Base-by-base conservation (phyloP, 768 basidiomycete species). In the Russula sp. region DNA sequence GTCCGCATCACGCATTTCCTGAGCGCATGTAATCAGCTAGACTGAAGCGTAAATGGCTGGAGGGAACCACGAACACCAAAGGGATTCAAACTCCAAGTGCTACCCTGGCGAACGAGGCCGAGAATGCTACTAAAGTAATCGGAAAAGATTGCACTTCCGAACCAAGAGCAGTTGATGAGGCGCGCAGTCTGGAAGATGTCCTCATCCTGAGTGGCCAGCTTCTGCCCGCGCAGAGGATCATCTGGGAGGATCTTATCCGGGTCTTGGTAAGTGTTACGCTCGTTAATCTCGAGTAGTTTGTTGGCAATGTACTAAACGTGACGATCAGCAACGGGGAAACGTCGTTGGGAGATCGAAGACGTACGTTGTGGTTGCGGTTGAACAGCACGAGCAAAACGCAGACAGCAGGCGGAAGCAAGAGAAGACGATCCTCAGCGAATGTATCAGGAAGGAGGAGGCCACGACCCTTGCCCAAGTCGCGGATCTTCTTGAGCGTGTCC, bases 181-280 rank as follows among this genome's bases (percentile, higher is more conserved):
- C 88, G 82, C 0, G 89, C 83, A 5, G 82, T 89, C 70, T 92
- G 86, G 82, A 93, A 93, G n/a, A 93, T 78, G 60, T 91, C 87
- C 68, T 75, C 69, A 14, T 72, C 70, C 48, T 73, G 71, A 20
- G 18, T 48, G 13, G 61, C 46, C 2, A 83, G 67, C 43, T 79
- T 75, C 14, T 69, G 66, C 16, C 73, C 69, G 7, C 70, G 65
- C 7, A 65, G 5, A 8, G 63, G 57, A 42, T 72, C 69, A 25
- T 68, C 66, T 1, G 58, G 7, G 0, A 75, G 70, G 22, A 87
- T 69, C 1, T 65, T 76, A 34, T 75, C 72, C 0, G 89, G 88
- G 66, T 90, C 78, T 3, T 68, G 67, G 69, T 79, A 93, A 0
- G 71, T 82, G 9, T 81, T 82, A 52, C 87, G 79, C 69, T 93